Base-by-base conservation (phyloP, 306 rosid species). In the Carpinus fangiana region DNA sequence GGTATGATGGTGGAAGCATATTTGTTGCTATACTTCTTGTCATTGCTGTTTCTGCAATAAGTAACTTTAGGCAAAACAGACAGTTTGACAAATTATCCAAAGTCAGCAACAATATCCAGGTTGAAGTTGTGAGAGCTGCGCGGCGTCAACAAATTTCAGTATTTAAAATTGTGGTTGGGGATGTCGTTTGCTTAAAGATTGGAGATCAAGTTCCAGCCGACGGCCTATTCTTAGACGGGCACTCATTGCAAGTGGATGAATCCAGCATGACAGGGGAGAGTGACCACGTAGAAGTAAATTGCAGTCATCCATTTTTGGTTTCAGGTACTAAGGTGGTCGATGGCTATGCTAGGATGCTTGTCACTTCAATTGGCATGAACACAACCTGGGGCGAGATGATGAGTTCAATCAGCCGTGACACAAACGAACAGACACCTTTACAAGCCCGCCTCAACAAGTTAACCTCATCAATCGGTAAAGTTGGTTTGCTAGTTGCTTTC, bases 181-280 rank as follows among this genome's bases (percentile, higher is more conserved):
- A 78, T 72, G 74, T 79, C 4, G 71, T 85, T 41, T 75, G 65
- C 47, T 68, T 85, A 45, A 59, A 73, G 52, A 79, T 45, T 50
- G 88, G 82, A 3, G 76, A 79, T 47, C 79, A 67, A 59, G 74
- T 82, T 76, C 86, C 86, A 17, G 80, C 79, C 2, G 81, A 79
- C 67, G 84, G 88, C 3, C 34, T 85, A 74, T 46, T 82, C 47
- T 20, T 79, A 23, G 60, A 75, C 1, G 74, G 83, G 13, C 77
- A 78, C 69, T 75, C 82, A 1, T n/a, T 82, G 10, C 21, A 17
- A 8, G 54, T 67, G 4, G 80, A 78, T 8, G 79, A 82, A 53
- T 76, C 80, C 1, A 76, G 86, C 82, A 45, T 79, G 52, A 79
- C 78, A 16, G 82, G 69, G 8, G 79, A 82, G 0, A 60, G 65